Percentiles rank a stretch among this genome's conserved stretches.
Evolutionary conservation across 2,329 filamentous ascomycete species (phyloP).

Genomic region (Colletotrichum paranaense): DNA sequence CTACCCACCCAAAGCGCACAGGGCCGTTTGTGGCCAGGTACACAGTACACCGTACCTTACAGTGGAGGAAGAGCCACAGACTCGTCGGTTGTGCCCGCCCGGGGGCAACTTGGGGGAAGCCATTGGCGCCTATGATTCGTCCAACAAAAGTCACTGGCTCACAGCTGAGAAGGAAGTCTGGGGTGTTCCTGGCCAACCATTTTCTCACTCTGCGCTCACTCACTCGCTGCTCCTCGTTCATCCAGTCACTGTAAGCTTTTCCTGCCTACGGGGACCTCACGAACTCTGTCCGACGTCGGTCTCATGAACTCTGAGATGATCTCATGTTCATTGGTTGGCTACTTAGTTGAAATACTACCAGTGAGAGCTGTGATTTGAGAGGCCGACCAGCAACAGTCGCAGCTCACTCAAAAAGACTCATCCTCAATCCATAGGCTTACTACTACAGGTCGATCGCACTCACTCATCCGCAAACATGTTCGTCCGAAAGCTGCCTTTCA

Average conservation of each 20-base stretch:
- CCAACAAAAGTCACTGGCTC: neutral
- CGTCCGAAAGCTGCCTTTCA: too few species aligned
- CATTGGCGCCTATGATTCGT: neutral
- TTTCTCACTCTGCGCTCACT: neutral
- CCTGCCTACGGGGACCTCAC: neutral
- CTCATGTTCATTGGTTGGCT: neutral
- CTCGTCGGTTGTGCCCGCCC: neutral
- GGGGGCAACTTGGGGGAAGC: neutral
- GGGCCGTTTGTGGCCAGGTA: neutral
- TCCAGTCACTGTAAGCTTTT: neutral
- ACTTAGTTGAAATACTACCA: neutral
- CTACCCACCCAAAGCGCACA: neutral
- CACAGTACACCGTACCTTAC: too few species aligned
- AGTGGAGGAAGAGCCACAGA: neutral
- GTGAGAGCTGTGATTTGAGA: too few species aligned
- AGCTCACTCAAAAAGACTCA: neutral
- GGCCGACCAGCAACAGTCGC: neutral
- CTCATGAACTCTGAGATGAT: neutral
- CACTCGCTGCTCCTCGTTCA: neutral
- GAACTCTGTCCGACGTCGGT: neutral
- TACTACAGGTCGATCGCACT: neutral
- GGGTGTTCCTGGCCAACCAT: neutral
- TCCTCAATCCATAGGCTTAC: neutral
- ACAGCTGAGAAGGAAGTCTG: neutral
- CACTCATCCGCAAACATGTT: too few species aligned